A percentile compares a stretch with the other conserved stretches of the same genome.
Conservation (phyloP, 169 alveolate genomes). For the Plasmodium reichenowi region DNA sequence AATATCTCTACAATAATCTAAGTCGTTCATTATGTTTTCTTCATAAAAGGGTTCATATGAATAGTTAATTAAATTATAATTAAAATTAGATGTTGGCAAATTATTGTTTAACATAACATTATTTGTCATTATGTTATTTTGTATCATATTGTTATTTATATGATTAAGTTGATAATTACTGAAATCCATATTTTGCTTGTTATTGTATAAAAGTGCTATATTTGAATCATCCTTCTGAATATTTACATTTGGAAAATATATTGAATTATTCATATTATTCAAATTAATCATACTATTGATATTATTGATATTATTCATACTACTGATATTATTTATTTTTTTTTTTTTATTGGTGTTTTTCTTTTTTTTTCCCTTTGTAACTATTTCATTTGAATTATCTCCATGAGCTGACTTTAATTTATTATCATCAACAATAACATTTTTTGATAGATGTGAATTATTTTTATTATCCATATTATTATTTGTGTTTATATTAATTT, state of each 20-base stretch:
- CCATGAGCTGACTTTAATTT: not conserved
- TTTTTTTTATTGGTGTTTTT: not conserved
- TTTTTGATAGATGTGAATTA: not conserved
- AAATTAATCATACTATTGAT: not conserved
- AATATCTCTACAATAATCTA: slow-evolving; percentile 58
- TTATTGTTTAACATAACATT: not conserved
- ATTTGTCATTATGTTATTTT: not conserved
- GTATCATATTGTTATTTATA: not conserved
- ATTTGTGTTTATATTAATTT: not conserved
- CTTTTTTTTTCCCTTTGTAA: not conserved
- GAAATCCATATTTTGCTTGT: not conserved
- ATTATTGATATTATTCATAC: not conserved
- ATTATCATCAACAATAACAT: not conserved
- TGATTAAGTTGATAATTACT: not conserved
- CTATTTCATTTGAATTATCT: not conserved
- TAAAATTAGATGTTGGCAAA: not conserved
- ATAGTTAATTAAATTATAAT: slow-evolving; percentile 12
- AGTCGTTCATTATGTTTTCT: not conserved
- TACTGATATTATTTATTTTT: not conserved
- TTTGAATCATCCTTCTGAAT: not conserved
- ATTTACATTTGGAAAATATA: not conserved
- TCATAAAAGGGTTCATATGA: not conserved
- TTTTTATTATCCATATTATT: not conserved
- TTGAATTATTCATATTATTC: not conserved
- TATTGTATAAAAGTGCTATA: not conserved